These are phyloP conservation scores for Penicillium atrosanguineum DNA, from an alignment of 495 filamentous ascomycete species.

Conservation along the genomic window DNA sequence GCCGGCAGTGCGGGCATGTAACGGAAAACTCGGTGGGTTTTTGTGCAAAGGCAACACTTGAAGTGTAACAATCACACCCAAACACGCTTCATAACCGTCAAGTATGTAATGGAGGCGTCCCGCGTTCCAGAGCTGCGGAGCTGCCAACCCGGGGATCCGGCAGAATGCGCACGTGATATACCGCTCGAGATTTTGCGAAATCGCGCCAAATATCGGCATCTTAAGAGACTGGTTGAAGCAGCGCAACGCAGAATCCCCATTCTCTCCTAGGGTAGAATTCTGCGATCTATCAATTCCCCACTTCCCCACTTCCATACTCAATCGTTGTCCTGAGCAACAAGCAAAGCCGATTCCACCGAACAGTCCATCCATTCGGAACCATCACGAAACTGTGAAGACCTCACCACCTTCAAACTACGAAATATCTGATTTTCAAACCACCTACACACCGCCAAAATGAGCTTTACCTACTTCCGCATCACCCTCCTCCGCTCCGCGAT, in stretches of 20 bases:
- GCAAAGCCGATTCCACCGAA: neutral
- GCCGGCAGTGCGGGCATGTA: slow-evolving; percentile 2
- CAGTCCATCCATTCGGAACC: neutral
- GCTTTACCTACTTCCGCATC: slow-evolving; percentile 76
- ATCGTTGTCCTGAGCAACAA: neutral
- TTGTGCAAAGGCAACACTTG: neutral
- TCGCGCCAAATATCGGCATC: neutral
- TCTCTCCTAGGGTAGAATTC: neutral
- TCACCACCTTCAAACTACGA: neutral
- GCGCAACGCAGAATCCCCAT: neutral
- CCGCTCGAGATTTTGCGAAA: slow-evolving; percentile 25
- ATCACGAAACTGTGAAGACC: neutral
- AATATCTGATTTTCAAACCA: neutral
- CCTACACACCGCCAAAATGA: slow-evolving; percentile 52
- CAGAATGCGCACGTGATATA: slow-evolving; percentile 28
- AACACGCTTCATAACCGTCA: slow-evolving; percentile 2
- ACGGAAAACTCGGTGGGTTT: neutral
- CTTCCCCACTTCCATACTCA: neutral
- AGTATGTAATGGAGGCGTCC: slow-evolving; percentile 4
- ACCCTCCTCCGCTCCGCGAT: slow-evolving; percentile 92
- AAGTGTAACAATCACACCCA: slow-evolving; percentile 4
- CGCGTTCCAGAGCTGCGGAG: slow-evolving; percentile 18
- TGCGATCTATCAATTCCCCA: neutral
- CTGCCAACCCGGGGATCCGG: slow-evolving; percentile 13
- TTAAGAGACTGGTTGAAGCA: neutral